Percentiles rank a stretch among this genome's conserved stretches.
These are phyloP conservation scores for Fraxinus xanthoxyloides DNA, from an alignment of 305 asterid genomes.

Conservation along the genomic window DNA sequence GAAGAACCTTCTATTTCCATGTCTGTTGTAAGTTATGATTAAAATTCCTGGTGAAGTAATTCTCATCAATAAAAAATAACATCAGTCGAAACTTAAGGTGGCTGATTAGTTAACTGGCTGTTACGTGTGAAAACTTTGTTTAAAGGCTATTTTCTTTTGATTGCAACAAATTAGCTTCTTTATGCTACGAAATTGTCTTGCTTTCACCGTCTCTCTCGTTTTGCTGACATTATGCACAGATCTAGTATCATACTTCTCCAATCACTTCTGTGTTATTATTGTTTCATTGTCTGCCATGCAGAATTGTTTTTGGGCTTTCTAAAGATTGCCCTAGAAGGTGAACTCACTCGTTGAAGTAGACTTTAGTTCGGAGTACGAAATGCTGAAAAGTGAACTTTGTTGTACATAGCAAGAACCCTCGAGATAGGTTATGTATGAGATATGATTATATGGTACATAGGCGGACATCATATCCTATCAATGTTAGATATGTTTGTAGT, in stretches of 20 bases:
- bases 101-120: neutral
- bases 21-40: neutral
- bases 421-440: neutral
- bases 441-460: neutral
- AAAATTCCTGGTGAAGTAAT: neutral
- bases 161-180: neutral
- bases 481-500: neutral
- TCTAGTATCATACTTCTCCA: neutral
- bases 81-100: neutral
- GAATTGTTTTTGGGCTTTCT: neutral
- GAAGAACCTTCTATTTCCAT: neutral
- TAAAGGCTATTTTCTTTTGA: neutral
- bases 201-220: neutral
- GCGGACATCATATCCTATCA: neutral
- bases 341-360: neutral
- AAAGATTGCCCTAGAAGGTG: neutral
- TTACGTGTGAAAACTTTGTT: neutral
- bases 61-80: neutral
- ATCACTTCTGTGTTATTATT: neutral
- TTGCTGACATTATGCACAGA: neutral
- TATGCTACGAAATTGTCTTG: neutral
- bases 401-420: neutral
- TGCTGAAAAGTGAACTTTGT: slow-evolving; percentile 2
- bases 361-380: neutral
- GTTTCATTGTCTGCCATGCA: neutral